These are phyloP conservation scores for Cyclotella sp. DNA, from an alignment of 108 stramenopile genomes.

Conservation along the genomic window DNA sequence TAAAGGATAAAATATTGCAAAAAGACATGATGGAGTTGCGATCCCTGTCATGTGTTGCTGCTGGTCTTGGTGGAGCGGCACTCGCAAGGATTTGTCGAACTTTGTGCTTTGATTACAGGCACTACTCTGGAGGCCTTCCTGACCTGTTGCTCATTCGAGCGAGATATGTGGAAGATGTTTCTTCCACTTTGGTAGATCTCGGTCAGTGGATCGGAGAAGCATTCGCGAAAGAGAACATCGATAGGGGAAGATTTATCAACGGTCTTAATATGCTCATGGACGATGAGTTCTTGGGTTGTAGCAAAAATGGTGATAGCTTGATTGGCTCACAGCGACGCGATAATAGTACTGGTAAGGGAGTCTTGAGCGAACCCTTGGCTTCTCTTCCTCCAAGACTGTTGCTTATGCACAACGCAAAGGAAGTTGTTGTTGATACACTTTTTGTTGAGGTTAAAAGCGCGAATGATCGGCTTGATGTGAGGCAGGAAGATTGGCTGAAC, in stretches of 20 bases:
- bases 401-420: constrained; percentile 49
- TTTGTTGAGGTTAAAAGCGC: constrained; percentile 85
- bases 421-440: constrained; percentile 69
- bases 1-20: constrained; percentile 54
- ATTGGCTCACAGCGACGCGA: constrained; percentile 24
- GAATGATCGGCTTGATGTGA: constrained; percentile 78
- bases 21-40: constrained; percentile 65
- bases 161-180: constrained; percentile 20
- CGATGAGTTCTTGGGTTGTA: constrained; percentile 83
- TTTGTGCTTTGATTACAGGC: constrained; percentile 81
- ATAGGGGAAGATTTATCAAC: constrained; percentile 25
- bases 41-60: constrained; percentile 76
- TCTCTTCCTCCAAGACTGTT: constrained; percentile 51
- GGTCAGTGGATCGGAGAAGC: constrained; percentile 82
- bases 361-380: not conserved
- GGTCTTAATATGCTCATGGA: constrained; percentile 56
- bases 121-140: constrained; percentile 85
- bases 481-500: constrained; percentile 91
- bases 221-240: constrained; percentile 49
- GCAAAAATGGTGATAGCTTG: constrained; percentile 68
- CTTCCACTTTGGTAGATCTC: constrained; percentile 60
- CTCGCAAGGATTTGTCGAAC: constrained; percentile 71
- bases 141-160: constrained; percentile 65
- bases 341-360: constrained; percentile 15
- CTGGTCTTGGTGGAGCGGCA: constrained; percentile 70